phyloP scores from a whole-genome alignment of 1,284 basidiomycete genomes.

The Apiotrichum montevideense region DNA sequence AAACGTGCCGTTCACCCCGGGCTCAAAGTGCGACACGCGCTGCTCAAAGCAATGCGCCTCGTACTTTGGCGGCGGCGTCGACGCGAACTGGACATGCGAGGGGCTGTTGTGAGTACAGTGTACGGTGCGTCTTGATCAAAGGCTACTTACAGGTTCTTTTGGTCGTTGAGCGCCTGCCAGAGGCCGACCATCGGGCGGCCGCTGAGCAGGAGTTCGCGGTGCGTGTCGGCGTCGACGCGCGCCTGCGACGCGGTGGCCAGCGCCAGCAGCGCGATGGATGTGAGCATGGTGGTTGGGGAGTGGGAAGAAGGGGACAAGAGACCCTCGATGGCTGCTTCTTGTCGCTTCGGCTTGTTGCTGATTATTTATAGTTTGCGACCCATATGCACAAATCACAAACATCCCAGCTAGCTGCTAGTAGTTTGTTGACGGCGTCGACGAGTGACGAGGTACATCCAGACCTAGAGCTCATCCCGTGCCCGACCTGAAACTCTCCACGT shows the following conservation, averaged over 20 bases:
- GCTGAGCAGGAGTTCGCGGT: conserved; percentile 25
- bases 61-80: conserved; percentile 18
- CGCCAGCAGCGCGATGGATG: background rate
- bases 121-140: too few species aligned
- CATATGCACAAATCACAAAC: too few species aligned
- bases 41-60: conserved; percentile 63
- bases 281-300: conserved; percentile 1
- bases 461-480: too few species aligned
- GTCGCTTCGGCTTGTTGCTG: too few species aligned
- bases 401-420: too few species aligned
- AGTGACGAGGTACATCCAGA: too few species aligned
- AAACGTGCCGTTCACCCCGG: conserved; percentile 46
- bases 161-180: conserved; percentile 22
- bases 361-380: too few species aligned
- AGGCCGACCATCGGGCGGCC: conserved; percentile 35
- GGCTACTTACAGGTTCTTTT: background rate
- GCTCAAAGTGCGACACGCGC: conserved; percentile 65
- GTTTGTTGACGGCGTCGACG: too few species aligned
- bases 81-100: conserved; percentile 4
- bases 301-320: too few species aligned
- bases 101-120: too few species aligned
- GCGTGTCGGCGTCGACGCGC: conserved; percentile 19
- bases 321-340: too few species aligned
- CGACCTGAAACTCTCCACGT: too few species aligned
- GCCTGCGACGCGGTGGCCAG: background rate